Evolutionary conservation across 2,329 filamentous ascomycete species (phyloP).

Genomic region (Aspergillus spinulosporus): DNA sequence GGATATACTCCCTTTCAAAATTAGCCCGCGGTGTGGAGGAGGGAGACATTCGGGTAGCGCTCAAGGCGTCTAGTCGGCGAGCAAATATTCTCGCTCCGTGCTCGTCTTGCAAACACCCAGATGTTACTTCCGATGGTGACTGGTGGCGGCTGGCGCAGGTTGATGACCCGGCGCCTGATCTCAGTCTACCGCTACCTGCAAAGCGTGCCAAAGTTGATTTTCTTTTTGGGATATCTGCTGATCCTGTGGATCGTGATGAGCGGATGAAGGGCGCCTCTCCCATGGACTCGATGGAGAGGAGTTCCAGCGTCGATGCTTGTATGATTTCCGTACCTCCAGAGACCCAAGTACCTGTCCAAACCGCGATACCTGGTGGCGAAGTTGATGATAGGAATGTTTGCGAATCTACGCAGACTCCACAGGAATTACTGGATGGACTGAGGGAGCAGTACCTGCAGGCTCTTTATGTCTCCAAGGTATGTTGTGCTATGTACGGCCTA

Average conservation of each 20-base stretch:
- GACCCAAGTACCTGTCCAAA: conserved; percentile 19
- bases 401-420: conserved; percentile 28
- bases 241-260: conserved; percentile 1
- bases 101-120: conserved; percentile 1
- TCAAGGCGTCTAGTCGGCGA: conserved; percentile 32
- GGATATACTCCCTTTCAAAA: conserved; percentile 42
- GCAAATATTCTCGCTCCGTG: conserved; percentile 5
- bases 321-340: conserved; percentile 15
- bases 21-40: conserved; percentile 38
- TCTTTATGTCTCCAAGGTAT: conserved; percentile 47
- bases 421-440: conserved; percentile 39
- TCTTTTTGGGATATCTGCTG: conserved; percentile 28
- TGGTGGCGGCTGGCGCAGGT: conserved; percentile 42
- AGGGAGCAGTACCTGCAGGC: conserved; percentile 45
- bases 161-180: conserved; percentile 28
- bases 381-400: conserved; percentile 17
- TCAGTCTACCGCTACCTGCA: conserved; percentile 17
- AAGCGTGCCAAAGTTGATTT: conserved; percentile 31
- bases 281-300: conserved; percentile 21
- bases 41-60: conserved; percentile 41
- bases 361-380: conserved; percentile 12
- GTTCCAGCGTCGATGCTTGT: conserved; percentile 14
- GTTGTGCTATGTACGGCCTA: not conserved
- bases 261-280: conserved; percentile 21
- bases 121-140: conserved; percentile 12